A percentile compares a stretch with the other conserved stretches of the same genome.
These are phyloP conservation scores for Penicilliopsis zonata DNA, from an alignment of 495 filamentous ascomycete genomes.

Conservation along the genomic window DNA sequence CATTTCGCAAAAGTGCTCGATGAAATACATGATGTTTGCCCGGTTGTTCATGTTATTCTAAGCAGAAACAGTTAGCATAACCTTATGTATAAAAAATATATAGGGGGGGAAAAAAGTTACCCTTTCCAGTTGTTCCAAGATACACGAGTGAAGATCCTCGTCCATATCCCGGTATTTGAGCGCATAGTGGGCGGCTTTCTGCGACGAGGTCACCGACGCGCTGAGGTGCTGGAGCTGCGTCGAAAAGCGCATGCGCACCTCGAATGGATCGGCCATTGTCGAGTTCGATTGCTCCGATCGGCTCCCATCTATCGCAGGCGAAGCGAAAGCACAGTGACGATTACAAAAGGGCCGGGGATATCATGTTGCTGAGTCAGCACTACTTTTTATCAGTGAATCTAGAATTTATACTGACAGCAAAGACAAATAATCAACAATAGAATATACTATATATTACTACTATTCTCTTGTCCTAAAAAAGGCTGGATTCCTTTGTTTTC, in stretches of 20 bases:
- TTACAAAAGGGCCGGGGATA: no score
- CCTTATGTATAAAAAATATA: no score
- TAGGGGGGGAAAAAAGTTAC: slow-evolving; percentile 27
- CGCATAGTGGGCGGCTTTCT: slow-evolving; percentile 91
- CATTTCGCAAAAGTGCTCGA: slow-evolving; percentile 88
- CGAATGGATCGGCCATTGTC: slow-evolving; percentile 87
- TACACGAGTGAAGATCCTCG: slow-evolving; percentile 94
- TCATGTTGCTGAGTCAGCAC: no score
- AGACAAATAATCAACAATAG: no score
- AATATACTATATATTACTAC: no score
- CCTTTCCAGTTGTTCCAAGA: slow-evolving; percentile 84
- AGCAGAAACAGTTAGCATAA: background rate
- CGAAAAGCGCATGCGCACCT: slow-evolving; percentile 96
- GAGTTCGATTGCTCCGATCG: no score
- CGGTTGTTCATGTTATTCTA: slow-evolving; percentile 91
- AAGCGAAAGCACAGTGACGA: no score
- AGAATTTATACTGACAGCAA: no score
- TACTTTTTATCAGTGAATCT: no score
- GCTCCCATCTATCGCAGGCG: no score
- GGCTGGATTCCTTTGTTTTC: no score
- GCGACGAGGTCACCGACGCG: slow-evolving; percentile 74
- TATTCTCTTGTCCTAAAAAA: no score
- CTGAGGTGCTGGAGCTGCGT: slow-evolving; percentile 76
- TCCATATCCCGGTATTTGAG: slow-evolving; percentile 84
- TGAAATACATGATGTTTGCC: slow-evolving; percentile 98